Conservation (phyloP, 495 filamentous ascomycete genomes). For the Aspergillus affinis region DNA sequence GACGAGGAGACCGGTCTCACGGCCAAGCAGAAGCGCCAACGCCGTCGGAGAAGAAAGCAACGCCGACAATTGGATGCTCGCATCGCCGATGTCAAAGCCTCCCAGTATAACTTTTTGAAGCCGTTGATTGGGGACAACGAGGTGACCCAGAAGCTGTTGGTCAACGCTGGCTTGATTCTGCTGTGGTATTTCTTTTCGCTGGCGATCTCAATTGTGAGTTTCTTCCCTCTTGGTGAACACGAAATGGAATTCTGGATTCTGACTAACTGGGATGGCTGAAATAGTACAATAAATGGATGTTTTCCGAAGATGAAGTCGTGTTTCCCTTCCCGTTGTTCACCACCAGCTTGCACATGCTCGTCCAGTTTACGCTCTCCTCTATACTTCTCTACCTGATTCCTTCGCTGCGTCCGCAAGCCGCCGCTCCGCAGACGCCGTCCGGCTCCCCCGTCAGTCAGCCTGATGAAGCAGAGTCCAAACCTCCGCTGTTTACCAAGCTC, state of each 20-base stretch:
- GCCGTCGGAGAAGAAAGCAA: slow-evolving; percentile 61
- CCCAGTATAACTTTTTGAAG: slow-evolving; percentile 38
- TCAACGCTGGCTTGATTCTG: slow-evolving; percentile 75
- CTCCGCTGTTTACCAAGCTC: slow-evolving; percentile 71
- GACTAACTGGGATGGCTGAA: not conserved
- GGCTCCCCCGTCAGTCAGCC: slow-evolving; percentile 46
- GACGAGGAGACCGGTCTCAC: slow-evolving; percentile 91
- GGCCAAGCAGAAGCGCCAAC: slow-evolving; percentile 62
- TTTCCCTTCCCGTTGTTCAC: slow-evolving; percentile 97
- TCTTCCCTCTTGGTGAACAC: not conserved
- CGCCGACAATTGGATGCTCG: slow-evolving; percentile 74
- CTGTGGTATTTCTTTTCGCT: slow-evolving; percentile 96
- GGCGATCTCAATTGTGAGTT: slow-evolving; percentile 86
- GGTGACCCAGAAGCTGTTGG: slow-evolving; percentile 62
- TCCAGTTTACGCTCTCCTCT: slow-evolving; percentile 84
- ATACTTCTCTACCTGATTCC: slow-evolving; percentile 82
- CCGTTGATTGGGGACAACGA: slow-evolving; percentile 57
- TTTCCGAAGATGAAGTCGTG: slow-evolving; percentile 76
- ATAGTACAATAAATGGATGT: slow-evolving; percentile 99
- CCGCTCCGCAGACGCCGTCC: slow-evolving; percentile 45
- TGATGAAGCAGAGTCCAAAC: slow-evolving; percentile 50
- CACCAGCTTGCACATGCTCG: slow-evolving; percentile 91
- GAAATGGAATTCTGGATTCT: not conserved
- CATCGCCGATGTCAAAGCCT: slow-evolving; percentile 54
- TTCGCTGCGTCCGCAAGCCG: slow-evolving; percentile 69